Conservation (phyloP, 1,284 basidiomycete species). For the Vanrija sp. region DNA sequence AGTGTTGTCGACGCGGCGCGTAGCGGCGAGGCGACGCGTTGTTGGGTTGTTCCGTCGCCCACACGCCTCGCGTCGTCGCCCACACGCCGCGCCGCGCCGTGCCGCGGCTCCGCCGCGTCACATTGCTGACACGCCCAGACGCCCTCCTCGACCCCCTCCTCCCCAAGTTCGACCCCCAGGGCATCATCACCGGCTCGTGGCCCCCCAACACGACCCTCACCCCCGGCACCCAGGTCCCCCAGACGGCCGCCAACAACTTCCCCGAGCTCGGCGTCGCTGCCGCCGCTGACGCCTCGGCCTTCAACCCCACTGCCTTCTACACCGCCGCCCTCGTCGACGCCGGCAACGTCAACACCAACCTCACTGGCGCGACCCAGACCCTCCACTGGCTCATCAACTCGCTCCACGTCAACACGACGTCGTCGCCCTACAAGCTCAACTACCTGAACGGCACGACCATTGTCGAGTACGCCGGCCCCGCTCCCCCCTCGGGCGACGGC, state of each 20-base stretch:
- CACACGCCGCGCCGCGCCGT: neutral
- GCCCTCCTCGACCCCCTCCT: constrained; percentile 4
- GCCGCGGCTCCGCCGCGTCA: neutral
- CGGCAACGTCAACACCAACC: constrained; percentile 57
- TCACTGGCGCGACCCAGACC: constrained; percentile 52
- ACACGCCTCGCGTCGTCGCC: neutral
- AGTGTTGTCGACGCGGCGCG: neutral
- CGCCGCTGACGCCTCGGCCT: constrained; percentile 70
- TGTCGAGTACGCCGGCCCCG: constrained; percentile 69
- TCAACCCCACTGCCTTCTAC: constrained; percentile 37
- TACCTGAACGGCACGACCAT: constrained; percentile 22
- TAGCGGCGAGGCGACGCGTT: too few relatives aligned
- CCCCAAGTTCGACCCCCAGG: constrained; percentile 10
- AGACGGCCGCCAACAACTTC: constrained; percentile 65
- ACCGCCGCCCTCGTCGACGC: constrained; percentile 71
- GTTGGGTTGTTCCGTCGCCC: neutral
- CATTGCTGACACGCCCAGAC: constrained; percentile 1
- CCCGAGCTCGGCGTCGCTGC: constrained; percentile 96
- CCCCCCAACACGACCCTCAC: constrained; percentile 3
- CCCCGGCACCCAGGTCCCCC: neutral
- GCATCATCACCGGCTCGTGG: constrained; percentile 11
- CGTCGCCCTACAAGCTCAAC: constrained; percentile 30
- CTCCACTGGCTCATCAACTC: constrained; percentile 77
- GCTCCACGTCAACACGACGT: constrained; percentile 55
- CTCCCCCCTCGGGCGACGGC: constrained; percentile 62